Conservation (phyloP, 352 stramenopile genomes). For the Lagenidium giganteum region DNA sequence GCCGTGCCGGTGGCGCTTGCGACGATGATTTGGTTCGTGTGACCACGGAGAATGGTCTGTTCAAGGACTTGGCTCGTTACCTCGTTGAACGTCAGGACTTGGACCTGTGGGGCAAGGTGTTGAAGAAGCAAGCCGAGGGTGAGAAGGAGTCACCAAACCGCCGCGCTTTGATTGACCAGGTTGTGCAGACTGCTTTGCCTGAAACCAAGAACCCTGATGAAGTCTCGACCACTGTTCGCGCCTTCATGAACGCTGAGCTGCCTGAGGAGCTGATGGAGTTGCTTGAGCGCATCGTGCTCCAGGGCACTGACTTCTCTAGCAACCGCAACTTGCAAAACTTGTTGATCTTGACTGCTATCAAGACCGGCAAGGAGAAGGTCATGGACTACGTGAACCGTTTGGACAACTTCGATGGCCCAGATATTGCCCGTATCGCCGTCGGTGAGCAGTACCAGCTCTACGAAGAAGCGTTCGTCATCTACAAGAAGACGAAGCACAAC, state of each 20-base stretch:
- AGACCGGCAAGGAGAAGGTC: conserved; percentile 97
- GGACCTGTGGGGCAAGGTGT: conserved; percentile 98
- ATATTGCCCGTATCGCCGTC: conserved; percentile 99
- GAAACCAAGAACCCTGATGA: conserved; percentile 99
- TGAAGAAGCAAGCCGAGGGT: conserved; percentile 89
- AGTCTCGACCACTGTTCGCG: conserved; percentile 99
- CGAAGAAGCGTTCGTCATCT: conserved; percentile 99
- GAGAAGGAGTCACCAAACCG: conserved; percentile 89
- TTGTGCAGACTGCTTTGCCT: conserved; percentile 99
- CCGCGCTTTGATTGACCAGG: conserved; percentile 97
- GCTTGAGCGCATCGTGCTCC: conserved; percentile 99
- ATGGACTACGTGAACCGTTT: conserved; percentile 99
- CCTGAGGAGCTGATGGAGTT: conserved; percentile 99
- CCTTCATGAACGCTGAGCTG: conserved; percentile 99
- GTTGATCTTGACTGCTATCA: conserved; percentile 99
- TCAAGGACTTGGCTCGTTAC: conserved; percentile 99
- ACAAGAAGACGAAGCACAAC: conserved; percentile 99
- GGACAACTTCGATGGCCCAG: conserved; percentile 99
- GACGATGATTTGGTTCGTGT: conserved; percentile 99
- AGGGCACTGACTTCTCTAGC: conserved; percentile 99
- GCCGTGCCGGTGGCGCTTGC: conserved; percentile 96
- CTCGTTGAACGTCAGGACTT: conserved; percentile 98
- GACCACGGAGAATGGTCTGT: conserved; percentile 98
- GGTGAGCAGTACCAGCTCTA: conserved; percentile 98
- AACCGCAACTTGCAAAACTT: conserved; percentile 99